Evolutionary conservation across 2,329 filamentous ascomycete genomes (phyloP), one percentile per base, ranked within the genome.

Genomic region (Westerdykella aurantiaca): DNA sequence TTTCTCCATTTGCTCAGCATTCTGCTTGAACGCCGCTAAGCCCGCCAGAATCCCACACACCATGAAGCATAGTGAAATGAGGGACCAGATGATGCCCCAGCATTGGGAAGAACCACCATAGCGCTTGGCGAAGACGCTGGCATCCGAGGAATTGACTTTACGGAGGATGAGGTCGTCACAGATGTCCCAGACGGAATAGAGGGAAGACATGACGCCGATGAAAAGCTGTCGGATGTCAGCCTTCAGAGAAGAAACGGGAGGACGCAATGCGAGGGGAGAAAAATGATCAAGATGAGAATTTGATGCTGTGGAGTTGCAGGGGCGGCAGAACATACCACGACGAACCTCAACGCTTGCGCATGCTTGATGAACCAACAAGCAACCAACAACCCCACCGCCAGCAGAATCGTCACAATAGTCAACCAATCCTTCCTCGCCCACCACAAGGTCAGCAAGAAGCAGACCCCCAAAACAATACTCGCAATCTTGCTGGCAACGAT

Each of bases 181-280:
- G 53, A 90, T 90, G 71, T 90, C 86, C 86, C 86, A 90, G 5
- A 86, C 85, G 51, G 82, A 86, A 66, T 90, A 90, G 1, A 90
- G 75, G 2, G 81, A 83, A 6, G 81, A 85, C 86, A 90, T 89
- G 55, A 89, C 85, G 34, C 86, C 86, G 48, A 90, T 88, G 57
- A 90, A 90, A 22, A 90, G 75, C 71, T 80, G 47, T 14, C 48
- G 22, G 22, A 25, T 35, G 31, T 42, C 34, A 39, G 37, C 25
- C 33, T 18, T 6, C 7, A n/a, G 9, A 37, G 37, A 38, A 18
- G 16, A 2, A 35, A 6, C 17, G 5, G 33, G 17, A 35, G 7
- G 17, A 35, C 33, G n/a, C 10, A 35, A 18, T 9, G 3, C 17
- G 33, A 35, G 10, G 3, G 9, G n/a, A 35, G 13, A 14, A 35